phyloP scores from a whole-genome alignment of 257 asterid species.

The Orobanche coerulescens region DNA sequence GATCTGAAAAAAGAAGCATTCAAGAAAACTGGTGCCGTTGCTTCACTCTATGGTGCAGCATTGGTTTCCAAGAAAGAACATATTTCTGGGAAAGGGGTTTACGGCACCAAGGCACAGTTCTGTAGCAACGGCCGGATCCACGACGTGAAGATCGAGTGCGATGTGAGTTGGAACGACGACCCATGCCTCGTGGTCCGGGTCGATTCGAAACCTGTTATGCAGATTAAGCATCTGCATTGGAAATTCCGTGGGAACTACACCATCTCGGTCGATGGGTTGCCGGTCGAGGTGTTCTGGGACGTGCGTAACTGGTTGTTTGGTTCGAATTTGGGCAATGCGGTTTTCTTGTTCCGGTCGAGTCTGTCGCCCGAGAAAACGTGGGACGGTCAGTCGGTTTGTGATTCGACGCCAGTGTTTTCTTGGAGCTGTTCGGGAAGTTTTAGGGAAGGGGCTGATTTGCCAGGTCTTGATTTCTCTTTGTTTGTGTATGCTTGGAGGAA shows the following conservation, averaged over 20 bases:
- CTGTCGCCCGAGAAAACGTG: constrained; percentile 61
- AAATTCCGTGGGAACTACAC: constrained; percentile 76
- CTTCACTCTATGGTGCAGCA: constrained; percentile 34
- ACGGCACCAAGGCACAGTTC: constrained; percentile 60
- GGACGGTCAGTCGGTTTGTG: constrained; percentile 32
- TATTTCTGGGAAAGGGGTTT: constrained; percentile 63
- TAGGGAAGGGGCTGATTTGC: constrained; percentile 27
- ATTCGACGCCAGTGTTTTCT: constrained; percentile 34
- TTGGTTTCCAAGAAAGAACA: constrained; percentile 71
- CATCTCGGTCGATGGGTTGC: constrained; percentile 68
- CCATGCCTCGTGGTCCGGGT: constrained; percentile 54
- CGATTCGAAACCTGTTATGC: constrained; percentile 63
- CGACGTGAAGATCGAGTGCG: constrained; percentile 72
- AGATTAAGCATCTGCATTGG: constrained; percentile 70
- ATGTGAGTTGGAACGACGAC: constrained; percentile 36
- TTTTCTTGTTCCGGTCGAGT: constrained; percentile 68
- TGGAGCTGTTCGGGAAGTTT: constrained; percentile 49
- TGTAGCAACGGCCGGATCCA: constrained; percentile 57
- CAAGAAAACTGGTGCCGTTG: constrained; percentile 52
- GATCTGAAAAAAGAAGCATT: constrained; percentile 78
- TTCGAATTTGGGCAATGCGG: constrained; percentile 52
- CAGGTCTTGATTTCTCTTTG: constrained; percentile 67
- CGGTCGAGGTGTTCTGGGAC: constrained; percentile 84
- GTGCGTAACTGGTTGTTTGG: constrained; percentile 85
- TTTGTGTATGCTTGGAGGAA: constrained; percentile 80